Conservation (phyloP, 1,284 basidiomycete species). For the Cutaneotrichosporon sp. region DNA sequence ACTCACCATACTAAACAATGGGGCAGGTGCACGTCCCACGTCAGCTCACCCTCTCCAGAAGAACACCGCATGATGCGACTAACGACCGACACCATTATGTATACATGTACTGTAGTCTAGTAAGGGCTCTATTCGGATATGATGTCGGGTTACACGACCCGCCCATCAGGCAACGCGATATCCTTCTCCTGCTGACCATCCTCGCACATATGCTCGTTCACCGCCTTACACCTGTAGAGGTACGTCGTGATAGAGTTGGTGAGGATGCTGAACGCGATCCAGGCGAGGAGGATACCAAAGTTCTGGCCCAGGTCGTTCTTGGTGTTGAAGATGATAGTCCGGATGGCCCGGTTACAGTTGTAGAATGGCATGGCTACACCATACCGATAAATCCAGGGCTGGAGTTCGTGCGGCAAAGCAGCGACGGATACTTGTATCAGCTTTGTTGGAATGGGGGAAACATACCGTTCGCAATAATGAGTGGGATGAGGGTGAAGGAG, state of each 20-base stretch:
- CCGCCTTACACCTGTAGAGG: constrained; percentile 49
- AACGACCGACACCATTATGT: no score
- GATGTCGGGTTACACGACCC: constrained; percentile 2
- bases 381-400: constrained; percentile 64
- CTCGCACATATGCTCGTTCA: constrained; percentile 25
- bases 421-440: constrained; percentile 59
- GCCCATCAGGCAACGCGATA: constrained; percentile 12
- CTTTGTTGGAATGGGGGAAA: no score
- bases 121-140: no score
- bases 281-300: constrained; percentile 57
- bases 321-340: constrained; percentile 67
- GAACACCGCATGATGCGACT: no score
- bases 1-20: no score
- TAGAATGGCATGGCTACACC: constrained; percentile 67
- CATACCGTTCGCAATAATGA: constrained; percentile 62
- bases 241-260: constrained; percentile 55
- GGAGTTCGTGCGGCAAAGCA: constrained; percentile 63
- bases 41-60: no score
- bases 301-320: constrained; percentile 60
- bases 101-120: no score
- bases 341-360: constrained; percentile 61
- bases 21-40: no score
- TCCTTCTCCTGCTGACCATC: constrained; percentile 17
- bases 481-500: constrained; percentile 46
- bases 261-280: constrained; percentile 53